Evolutionary conservation across 2,329 filamentous ascomycete species (phyloP).

Genomic region (Tolypocladium album): DNA sequence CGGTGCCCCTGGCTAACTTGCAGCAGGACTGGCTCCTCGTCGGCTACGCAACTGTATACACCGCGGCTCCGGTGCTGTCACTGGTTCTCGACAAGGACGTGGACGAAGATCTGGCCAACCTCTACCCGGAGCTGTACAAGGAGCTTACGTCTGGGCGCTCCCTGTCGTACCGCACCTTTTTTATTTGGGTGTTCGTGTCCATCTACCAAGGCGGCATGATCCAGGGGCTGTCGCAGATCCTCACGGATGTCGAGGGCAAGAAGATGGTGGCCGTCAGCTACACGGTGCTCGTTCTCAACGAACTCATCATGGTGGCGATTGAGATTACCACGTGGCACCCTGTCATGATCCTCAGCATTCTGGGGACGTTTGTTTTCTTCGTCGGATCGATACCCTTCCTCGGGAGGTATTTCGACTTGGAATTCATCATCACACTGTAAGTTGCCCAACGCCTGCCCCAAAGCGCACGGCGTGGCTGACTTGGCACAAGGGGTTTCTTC

Average conservation of each 20-base stretch:
- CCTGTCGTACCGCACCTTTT: slow-evolving; percentile 87
- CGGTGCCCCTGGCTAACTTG: slow-evolving; percentile 8
- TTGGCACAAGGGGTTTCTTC: slow-evolving; percentile 55
- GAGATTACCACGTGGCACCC: slow-evolving; percentile 97
- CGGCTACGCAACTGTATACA: slow-evolving; percentile 93
- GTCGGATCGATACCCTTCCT: slow-evolving; percentile 77
- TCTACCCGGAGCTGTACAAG: slow-evolving; percentile 96
- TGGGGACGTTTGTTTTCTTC: slow-evolving; percentile 76
- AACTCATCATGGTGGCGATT: slow-evolving; percentile 93
- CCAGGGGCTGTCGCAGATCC: slow-evolving; percentile 82
- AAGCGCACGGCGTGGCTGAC: background rate
- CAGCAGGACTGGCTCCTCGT: slow-evolving; percentile 82
- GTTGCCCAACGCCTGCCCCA: slow-evolving; percentile 13
- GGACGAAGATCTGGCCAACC: slow-evolving; percentile 81
- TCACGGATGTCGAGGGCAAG: slow-evolving; percentile 64
- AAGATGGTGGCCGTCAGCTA: slow-evolving; percentile 86
- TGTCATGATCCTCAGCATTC: slow-evolving; percentile 74
- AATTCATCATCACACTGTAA: slow-evolving; percentile 61
- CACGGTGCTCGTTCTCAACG: slow-evolving; percentile 84
- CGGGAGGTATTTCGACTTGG: slow-evolving; percentile 79
- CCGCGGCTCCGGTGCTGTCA: slow-evolving; percentile 83
- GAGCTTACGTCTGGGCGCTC: slow-evolving; percentile 85
- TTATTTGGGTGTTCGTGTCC: slow-evolving; percentile 90
- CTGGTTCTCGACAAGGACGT: slow-evolving; percentile 93
- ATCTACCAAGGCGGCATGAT: slow-evolving; percentile 95